Evolutionary conservation across 441 rosid species (phyloP), one percentile per base, ranked within the genome.

Genomic region (Populus hybrid): DNA sequence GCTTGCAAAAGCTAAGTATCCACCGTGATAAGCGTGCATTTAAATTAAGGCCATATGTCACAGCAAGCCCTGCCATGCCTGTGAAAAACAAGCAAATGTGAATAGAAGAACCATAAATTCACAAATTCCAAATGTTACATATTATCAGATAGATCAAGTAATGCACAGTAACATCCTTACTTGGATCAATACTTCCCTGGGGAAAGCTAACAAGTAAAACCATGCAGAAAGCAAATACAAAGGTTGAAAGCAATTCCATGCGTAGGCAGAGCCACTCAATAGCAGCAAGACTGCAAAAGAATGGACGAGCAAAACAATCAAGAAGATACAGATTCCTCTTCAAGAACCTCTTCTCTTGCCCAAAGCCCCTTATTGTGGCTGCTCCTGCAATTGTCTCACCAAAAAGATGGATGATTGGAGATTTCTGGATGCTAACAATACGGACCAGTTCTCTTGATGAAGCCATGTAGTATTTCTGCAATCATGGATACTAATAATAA

Each of bases 21-120:
- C 99, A 97, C 78, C 99, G 85, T 35, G 99, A 97, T 38, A 97
- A 84, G 57, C 99, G 98, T 73, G 98, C 98, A 72, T 97, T 97
- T 80, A 97, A 87, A 86, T 97, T 97, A 75, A 97, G 99, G 71
- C 99, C 99, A 77, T 97, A 97, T 20, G 99, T 97, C 81, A 97
- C 99, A 63, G 99, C 99, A 79, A 97, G 98, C 80, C 99, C 99
- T 10, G 99, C 99, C 99, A 97, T 97, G 83, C 99, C 99, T 97
- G 83, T 79, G 78, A 23, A 66, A 71, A 82, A 84, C 69, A 79
- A 78, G 69, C 79, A 81, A 75, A 40, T 30, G 72, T 34, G 63
- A 69, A 84, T 24, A 77, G 75, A 34, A 71, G 70, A 72, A 76
- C 18, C 69, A 77, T 67, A 74, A 65, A 6, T 26, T 40, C 24